Base-by-base conservation (phyloP, 2,329 filamentous ascomycete species). In the Diaporthe nobilis region DNA sequence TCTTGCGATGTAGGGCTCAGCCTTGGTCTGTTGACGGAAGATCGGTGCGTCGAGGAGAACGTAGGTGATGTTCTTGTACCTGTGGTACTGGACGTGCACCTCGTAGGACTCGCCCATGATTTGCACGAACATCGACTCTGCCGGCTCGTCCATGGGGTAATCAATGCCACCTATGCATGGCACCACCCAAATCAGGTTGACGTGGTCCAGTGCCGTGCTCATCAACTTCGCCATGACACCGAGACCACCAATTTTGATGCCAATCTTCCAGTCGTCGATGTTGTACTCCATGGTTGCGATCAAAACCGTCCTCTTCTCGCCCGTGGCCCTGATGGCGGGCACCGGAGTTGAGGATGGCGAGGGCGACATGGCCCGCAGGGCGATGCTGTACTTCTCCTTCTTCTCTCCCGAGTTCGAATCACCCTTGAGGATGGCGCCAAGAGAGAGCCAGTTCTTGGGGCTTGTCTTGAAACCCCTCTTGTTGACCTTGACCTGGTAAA, bases 221-320 rank as follows among this genome's bases (percentile, higher is more conserved):
- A 93, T 94, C 6, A 93, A 84, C 80, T 92, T 90, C 53, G 92
- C 91, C 92, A 94, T 94, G 77, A 93, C 92, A 82, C 92, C 92
- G 9, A 94, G 85, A 77, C 92, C 92, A 77, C 92, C 92, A 68
- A 94, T 94, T 83, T 94, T 94, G 83, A 94, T 91, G 82, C 92
- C 93, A 83, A 94, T 92, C 6, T 83, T 87, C 90, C 92, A 93
- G 80, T 94, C 92, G 73, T 92, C 90, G 76, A 94, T 93, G 77
- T 93, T 91, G 82, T 94, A 94, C 82, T 94, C 92, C 90, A 94
- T 93, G 9, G 92, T 93, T 17, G 91, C 92, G 72, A 94, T 92
- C 31, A 94, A 86, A 2, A 93, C 89, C 44, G 88, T 92, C n/a
- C 90, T 77, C 73, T 67, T 77, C 70, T 77, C 76, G 17, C 76